Conservation (phyloP, 1,284 basidiomycete genomes). For the Pascua sp. region DNA sequence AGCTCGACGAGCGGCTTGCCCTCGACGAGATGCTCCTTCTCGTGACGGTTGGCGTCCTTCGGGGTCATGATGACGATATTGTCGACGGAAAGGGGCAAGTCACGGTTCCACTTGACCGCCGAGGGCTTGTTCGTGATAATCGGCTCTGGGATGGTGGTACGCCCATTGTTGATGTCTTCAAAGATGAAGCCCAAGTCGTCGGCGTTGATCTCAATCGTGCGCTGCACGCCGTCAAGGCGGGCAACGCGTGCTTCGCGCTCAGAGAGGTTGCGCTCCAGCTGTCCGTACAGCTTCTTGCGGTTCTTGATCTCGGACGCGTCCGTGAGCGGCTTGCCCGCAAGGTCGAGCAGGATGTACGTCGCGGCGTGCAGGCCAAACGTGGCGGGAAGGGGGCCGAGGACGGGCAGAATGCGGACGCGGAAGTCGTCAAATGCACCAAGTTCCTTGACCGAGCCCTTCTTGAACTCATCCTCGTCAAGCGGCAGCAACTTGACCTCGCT, state of each 20-base stretch:
- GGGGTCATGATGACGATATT: conserved; percentile 79
- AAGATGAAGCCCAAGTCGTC: conserved; percentile 78
- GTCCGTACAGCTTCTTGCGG: conserved; percentile 75
- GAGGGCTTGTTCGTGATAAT: conserved; percentile 57
- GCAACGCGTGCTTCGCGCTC: conserved; percentile 56
- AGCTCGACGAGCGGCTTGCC: conserved; percentile 55
- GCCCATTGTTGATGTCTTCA: conserved; percentile 79
- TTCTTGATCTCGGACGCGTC: conserved; percentile 80
- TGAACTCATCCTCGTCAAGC: conserved; percentile 85
- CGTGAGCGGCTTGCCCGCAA: conserved; percentile 74
- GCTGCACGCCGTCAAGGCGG: conserved; percentile 38
- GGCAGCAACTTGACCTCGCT: conserved; percentile 81
- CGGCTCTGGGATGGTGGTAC: conserved; percentile 72
- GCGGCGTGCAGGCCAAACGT: conserved; percentile 85
- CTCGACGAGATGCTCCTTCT: conserved; percentile 55
- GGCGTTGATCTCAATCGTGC: conserved; percentile 57
- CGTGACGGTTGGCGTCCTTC: conserved; percentile 67
- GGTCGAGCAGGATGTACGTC: conserved; percentile 76
- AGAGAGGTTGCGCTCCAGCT: conserved; percentile 70
- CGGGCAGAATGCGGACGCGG: conserved; percentile 57
- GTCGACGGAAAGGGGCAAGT: conserved; percentile 60
- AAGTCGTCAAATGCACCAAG: conserved; percentile 91
- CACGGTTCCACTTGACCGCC: conserved; percentile 70
- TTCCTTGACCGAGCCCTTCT: conserved; percentile 85
- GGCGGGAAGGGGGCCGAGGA: conserved; percentile 64